These are phyloP conservation scores for Sanghuangporus sanghuang DNA, from an alignment of 1,284 basidiomycete species.

Conservation along the genomic window DNA sequence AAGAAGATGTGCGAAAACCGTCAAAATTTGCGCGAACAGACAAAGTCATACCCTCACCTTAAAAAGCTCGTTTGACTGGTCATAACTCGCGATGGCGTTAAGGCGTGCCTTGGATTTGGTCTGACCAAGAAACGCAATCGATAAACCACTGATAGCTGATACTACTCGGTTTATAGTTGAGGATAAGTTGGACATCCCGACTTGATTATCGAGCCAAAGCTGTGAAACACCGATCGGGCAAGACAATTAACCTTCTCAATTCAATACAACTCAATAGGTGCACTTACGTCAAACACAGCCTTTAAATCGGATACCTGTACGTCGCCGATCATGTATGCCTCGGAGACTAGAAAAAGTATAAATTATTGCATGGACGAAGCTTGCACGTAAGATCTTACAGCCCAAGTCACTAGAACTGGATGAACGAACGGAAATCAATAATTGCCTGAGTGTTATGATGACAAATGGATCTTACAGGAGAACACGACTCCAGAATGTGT, in stretches of 20 bases:
- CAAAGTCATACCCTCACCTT: conserved; percentile 38
- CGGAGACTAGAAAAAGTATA: conserved; percentile 56
- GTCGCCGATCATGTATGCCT: conserved; percentile 85
- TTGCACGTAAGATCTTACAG: conserved; percentile 42
- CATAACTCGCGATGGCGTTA: conserved; percentile 87
- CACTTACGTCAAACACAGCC: conserved; percentile 71
- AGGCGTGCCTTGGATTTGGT: conserved; percentile 71
- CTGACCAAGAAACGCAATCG: conserved; percentile 80
- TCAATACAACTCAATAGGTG: conserved; percentile 1
- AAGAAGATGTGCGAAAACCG: not conserved
- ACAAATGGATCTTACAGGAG: conserved; percentile 44
- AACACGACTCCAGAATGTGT: conserved; percentile 78
- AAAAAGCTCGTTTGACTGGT: conserved; percentile 81
- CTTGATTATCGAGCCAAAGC: conserved; percentile 82
- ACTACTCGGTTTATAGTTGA: conserved; percentile 62
- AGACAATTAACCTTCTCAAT: conserved; percentile 13
- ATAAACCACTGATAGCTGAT: conserved; percentile 64
- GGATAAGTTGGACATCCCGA: conserved; percentile 60
- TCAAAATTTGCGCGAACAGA: not conserved
- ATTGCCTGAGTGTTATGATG: not conserved
- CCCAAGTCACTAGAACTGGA: conserved; percentile 65
- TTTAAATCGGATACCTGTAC: conserved; percentile 70
- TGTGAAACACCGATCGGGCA: conserved; percentile 27
- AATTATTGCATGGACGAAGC: conserved; percentile 18
- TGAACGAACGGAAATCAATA: not conserved